Evolutionary conservation across 176 grass and related monocot species (phyloP), one percentile per base, ranked within the genome.

Genomic region (Dendrocalamus sinicus): DNA sequence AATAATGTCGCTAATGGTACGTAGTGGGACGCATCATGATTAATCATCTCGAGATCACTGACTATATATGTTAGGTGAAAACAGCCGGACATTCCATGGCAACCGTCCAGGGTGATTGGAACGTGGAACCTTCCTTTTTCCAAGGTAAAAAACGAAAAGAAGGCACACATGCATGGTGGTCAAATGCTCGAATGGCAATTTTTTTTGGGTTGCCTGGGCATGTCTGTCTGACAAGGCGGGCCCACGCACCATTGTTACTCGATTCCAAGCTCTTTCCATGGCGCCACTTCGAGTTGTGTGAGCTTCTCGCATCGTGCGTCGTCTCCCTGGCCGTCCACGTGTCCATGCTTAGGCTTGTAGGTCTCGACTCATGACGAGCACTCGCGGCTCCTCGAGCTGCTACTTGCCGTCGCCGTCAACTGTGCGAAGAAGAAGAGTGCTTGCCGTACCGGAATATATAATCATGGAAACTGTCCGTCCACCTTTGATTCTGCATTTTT

Each of bases 241-340:
- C 1, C 77, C 32, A 81, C 16, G 20, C 12, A 73, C 9, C 13
- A 22, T 11, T 53, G 41, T 20, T 16, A 39, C 81, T 65, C 43
- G 72, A 84, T 64, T 79, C 81, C 81, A 69, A 8, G 43, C 50
- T 14, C 9, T 73, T 73, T 59, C n/a, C 20, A 39, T 24, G 46
- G 57, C 4, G 53, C 77, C 69, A 39, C 61, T 67, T 60, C 0
- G 24, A 45, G 45, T 14, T 14, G 72, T 1, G 13, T 67, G 67
- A 67, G 68, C 80, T 84, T 72, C 79, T 72, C 73, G n/a, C 80
- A 26, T 60, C 84, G 14, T 69, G 74, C 12, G 51, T 87, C 14
- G 30, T 59, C 22, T 46, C 69, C 35, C 28, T 67, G 80, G n/a
- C 84, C 80, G 60, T 84, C 75, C 80, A 91, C 61, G 75, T 91